phyloP scores from a whole-genome alignment of 768 basidiomycete species.

The Daedaleopsis sinensis region DNA sequence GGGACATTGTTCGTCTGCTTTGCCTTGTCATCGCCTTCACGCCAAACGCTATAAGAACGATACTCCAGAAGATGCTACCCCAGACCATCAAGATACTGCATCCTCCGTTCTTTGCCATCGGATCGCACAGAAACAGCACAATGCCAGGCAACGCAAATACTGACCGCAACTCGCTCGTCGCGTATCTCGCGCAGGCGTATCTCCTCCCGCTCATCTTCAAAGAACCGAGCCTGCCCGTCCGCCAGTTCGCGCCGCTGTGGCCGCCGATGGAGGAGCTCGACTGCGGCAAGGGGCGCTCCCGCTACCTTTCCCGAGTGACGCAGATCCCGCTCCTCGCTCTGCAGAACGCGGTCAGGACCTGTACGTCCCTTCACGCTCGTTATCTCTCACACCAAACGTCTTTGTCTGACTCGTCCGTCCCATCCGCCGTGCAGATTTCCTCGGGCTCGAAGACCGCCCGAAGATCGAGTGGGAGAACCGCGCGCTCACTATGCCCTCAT shows the following conservation, averaged over 20 bases:
- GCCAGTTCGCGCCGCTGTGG: neutral
- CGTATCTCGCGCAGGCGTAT: conserved; percentile 15
- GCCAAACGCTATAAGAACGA: neutral
- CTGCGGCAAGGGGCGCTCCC: neutral
- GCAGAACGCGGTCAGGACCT: conserved; percentile 10
- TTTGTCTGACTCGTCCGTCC: neutral
- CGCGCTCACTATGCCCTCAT: conserved; percentile 9
- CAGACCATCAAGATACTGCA: neutral
- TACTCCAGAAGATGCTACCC: too few relatives aligned
- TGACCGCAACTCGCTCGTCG: conserved; percentile 3
- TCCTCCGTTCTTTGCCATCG: neutral
- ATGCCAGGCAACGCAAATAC: neutral
- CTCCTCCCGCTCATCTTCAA: conserved; percentile 11
- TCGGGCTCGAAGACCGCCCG: conserved; percentile 4
- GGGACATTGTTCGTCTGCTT: neutral
- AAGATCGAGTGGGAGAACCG: conserved; percentile 5
- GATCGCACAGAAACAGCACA: neutral
- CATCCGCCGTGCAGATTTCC: conserved; percentile 1
- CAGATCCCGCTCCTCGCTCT: conserved; percentile 7
- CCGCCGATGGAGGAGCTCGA: conserved; percentile 10
- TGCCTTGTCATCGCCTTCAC: neutral
- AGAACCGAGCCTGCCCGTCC: neutral
- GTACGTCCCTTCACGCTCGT: neutral
- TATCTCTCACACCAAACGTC: too few relatives aligned
- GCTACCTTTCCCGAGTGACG: neutral